Evolutionary conservation across 441 rosid genomes (phyloP), one percentile per base, ranked within the genome.

Genomic region (Populus hybrid): DNA sequence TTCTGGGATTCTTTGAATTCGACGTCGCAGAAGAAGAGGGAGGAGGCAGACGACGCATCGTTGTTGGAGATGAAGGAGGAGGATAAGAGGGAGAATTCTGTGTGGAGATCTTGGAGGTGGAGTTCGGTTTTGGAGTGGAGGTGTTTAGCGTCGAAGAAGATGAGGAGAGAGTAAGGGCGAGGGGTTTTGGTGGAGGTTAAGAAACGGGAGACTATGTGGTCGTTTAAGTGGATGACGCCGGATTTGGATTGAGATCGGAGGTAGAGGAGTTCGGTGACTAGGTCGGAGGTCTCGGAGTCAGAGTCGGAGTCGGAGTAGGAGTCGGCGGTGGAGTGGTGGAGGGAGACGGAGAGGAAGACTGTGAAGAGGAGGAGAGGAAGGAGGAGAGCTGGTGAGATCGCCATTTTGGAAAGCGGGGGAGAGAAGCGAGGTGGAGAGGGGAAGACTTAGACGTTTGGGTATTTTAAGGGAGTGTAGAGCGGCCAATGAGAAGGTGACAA

Each of bases 71-170:
- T 82, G 87, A 89, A 95, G 1, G 98, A 87, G 65, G 94, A 70
- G 67, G 97, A 85, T 79, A 95, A 74, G 81, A 95, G 75, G 73
- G 85, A 79, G 89, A 92, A 93, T 69, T 95, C 98, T 64, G 79
- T 81, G 77, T 86, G 90, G 67, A 95, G 91, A 8, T 92, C 92
- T 34, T 73, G 84, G 59, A 90, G 89, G 81, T 80, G 97, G 74
- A 90, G 98, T 73, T 94, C 95, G 32, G 78, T 1, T 81, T 93
- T 94, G 84, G 89, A 90, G 77, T 91, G 95, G 86, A 94, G 94
- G 74, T 93, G 94, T 14, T 81, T 78, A 64, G 98, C 97, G 77
- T 95, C 99, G 86, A 95, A 95, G 93, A 92, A 95, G 86, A 95
- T 79, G 84, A 95, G 86, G 64, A 92, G 66, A 0, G 90, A 83